A percentile compares a stretch with the other conserved stretches of the same genome.
phyloP scores from a whole-genome alignment of 23 red algal species.

The Chondrus crispus region DNA sequence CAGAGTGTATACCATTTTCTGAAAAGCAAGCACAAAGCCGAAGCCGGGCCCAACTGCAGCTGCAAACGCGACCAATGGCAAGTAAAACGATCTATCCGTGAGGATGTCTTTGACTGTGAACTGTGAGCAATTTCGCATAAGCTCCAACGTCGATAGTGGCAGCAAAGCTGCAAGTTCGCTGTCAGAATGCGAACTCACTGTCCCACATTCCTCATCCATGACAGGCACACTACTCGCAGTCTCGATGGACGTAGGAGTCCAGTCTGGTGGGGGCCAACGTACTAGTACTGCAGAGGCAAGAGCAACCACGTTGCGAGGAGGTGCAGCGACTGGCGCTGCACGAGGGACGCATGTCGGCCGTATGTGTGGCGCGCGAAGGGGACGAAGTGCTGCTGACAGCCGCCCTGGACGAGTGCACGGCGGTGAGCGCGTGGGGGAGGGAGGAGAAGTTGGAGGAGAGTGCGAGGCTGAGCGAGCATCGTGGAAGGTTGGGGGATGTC shows the following conservation, averaged over 20 bases:
- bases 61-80: conserved; percentile 5
- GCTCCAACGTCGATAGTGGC: neutral
- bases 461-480: conserved; percentile 13
- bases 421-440: neutral
- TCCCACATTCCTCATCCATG: neutral
- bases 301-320: neutral
- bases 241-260: neutral
- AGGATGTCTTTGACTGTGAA: conserved; percentile 19
- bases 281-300: conserved; percentile 8
- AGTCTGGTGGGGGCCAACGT: neutral
- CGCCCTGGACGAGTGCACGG: neutral
- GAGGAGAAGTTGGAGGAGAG: neutral
- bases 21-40: conserved; percentile 34
- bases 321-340: neutral
- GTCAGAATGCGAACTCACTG: neutral
- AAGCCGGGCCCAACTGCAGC: conserved; percentile 40
- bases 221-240: neutral
- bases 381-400: neutral
- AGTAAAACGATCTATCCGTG: neutral
- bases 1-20: conserved; percentile 18
- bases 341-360: conserved; percentile 2
- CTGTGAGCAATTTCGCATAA: neutral
- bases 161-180: neutral
- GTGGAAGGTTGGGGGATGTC: conserved; percentile 20
- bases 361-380: neutral